Evolutionary conservation across 2,329 filamentous ascomycete species (phyloP).

Genomic region (Aspergillus melleus): DNA sequence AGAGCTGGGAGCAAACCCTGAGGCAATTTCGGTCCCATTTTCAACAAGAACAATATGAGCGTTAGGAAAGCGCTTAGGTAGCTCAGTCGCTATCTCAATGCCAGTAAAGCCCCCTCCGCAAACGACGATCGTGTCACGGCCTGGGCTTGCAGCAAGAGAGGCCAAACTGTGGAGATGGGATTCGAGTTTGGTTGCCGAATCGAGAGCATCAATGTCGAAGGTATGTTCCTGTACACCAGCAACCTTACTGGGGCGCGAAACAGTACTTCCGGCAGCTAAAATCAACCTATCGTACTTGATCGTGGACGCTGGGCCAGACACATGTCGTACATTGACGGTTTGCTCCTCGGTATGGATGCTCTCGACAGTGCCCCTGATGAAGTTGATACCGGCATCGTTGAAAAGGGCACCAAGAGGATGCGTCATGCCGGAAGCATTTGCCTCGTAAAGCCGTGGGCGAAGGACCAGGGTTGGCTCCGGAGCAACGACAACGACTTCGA

Average conservation of each 20-base stretch:
- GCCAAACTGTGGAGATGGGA: slow-evolving; percentile 31
- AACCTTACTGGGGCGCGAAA: slow-evolving; percentile 29
- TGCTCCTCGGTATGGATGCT: slow-evolving; percentile 14
- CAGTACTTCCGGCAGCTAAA: slow-evolving; percentile 38
- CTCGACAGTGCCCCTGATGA: slow-evolving; percentile 14
- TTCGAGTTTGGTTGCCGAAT: slow-evolving; percentile 25
- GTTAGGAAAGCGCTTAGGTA: slow-evolving; percentile 25
- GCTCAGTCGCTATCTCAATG: slow-evolving; percentile 26
- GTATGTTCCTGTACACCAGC: slow-evolving; percentile 32
- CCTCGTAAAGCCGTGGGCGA: slow-evolving; percentile 39
- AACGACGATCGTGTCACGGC: slow-evolving; percentile 38
- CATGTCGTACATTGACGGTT: slow-evolving; percentile 12
- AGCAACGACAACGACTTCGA: slow-evolving; percentile 35
- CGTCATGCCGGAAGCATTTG: slow-evolving; percentile 27
- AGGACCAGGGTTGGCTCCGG: slow-evolving; percentile 35
- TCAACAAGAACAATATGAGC: slow-evolving; percentile 30
- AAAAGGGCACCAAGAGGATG: slow-evolving; percentile 26
- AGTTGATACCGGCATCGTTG: slow-evolving; percentile 25
- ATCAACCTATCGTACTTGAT: slow-evolving; percentile 37
- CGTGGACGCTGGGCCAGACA: slow-evolving; percentile 4
- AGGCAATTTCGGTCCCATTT: slow-evolving; percentile 27
- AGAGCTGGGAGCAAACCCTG: slow-evolving; percentile 34
- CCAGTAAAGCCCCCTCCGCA: slow-evolving; percentile 40
- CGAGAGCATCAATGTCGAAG: slow-evolving; percentile 38
- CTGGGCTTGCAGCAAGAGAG: slow-evolving; percentile 19